These are phyloP conservation scores for sunflower (Helianthus annuus) DNA, from an alignment of 129 eudicot species.

Conservation along the genomic window HanXRQr2.0-SUNRISE NC_035440.2:106687495-106687994, in stretches of 20 bases:
- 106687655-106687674: constrained; percentile 2
- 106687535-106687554: too few relatives aligned
- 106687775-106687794: constrained; percentile 99
- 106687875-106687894: constrained; percentile 94
- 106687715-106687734: constrained; percentile 16
- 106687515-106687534: too few relatives aligned
- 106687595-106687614: too few relatives aligned
- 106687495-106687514: too few relatives aligned
- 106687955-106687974: not conserved
- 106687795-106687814: constrained; percentile 99
- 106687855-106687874: constrained; percentile 97
- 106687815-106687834: constrained; percentile 96
- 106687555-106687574: too few relatives aligned
- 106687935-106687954: constrained; percentile 9
- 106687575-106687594: too few relatives aligned
- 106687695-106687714: not conserved
- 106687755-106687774: constrained; percentile 98
- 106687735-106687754: constrained; percentile 70
- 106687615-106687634: too few relatives aligned
- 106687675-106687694: not conserved
- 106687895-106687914: constrained; percentile 59
- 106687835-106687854: constrained; percentile 99
- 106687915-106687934: not conserved
- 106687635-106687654: not conserved
- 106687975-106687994: not conserved